Evolutionary conservation across 1,284 basidiomycete species (phyloP), one percentile per base, ranked within the genome.

Genomic region (Acaromyces ingoldii): DNA sequence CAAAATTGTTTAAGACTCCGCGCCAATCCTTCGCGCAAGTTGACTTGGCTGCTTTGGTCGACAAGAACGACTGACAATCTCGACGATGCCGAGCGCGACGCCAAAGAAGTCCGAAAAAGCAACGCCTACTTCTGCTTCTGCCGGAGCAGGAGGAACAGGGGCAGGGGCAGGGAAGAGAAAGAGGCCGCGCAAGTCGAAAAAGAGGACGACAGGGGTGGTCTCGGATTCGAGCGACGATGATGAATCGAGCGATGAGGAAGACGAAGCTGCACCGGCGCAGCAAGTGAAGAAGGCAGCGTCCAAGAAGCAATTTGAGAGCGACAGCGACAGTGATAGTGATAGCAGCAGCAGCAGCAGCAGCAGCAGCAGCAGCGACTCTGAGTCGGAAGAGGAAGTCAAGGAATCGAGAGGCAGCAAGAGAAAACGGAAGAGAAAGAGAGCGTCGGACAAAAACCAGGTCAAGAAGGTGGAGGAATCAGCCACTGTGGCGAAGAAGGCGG

Each of bases 391-490:
- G 39, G 19, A 40, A n/a, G n/a, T n/a, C n/a, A n/a, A n/a, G n/a
- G n/a, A n/a, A n/a, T n/a, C n/a, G n/a, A n/a, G n/a, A n/a, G n/a
- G n/a, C 21, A 40, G 38, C 21, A 49, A 51, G 9, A 51, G 53
- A 19, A 51, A 49, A 11, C 57, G 54, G 7, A 56, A 47, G 33
- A 54, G 53, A 44, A 52, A 51, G 9, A 51, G 53, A 19, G 46
- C 49, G 15, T 52, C 47, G 7, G 51, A 47, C 25, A 54, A 48
- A 44, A 52, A 25, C 11, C 15, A 49, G 25, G 34, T 9, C 21
- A 25, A 49, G 34, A 40, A 26, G 13, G 57, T 51, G 13, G 48
- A 49, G 6, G 55, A 57, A 21, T 33, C 46, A 2, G 43, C 25
- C 2, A 36, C 24, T 1, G n/a, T n/a, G n/a, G n/a, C n/a, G n/a